Conservation (phyloP, 257 asterid species). For the Ajuga chamaepitys region DNA sequence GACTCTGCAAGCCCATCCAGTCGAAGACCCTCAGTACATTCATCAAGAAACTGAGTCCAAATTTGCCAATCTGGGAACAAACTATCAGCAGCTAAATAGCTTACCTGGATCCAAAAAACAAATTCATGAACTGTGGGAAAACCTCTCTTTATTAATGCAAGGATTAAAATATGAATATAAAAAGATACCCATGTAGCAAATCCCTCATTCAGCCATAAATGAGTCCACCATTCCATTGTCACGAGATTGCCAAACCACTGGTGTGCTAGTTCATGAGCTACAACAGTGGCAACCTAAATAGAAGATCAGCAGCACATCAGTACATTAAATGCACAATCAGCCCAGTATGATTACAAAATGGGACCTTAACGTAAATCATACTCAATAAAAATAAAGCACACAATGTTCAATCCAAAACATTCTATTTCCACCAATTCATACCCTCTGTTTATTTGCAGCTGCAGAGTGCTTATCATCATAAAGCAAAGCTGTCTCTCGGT, state of each 20-base stretch:
- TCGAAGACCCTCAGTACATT: slow-evolving; percentile 80
- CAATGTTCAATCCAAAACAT: background rate
- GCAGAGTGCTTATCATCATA: slow-evolving; percentile 94
- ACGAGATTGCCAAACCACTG: slow-evolving; percentile 99
- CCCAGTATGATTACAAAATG: background rate
- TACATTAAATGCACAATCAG: background rate
- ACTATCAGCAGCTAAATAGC: slow-evolving; percentile 82
- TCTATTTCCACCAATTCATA: slow-evolving; percentile 22
- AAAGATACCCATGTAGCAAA: slow-evolving; percentile 91
- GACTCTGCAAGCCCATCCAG: slow-evolving; percentile 93
- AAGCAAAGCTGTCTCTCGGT: slow-evolving; percentile 86
- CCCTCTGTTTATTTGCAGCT: slow-evolving; percentile 98
- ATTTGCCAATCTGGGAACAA: slow-evolving; percentile 93
- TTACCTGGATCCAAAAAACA: slow-evolving; percentile 50
- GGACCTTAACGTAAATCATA: background rate
- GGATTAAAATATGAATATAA: slow-evolving; percentile 3
- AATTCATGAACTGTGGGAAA: slow-evolving; percentile 2
- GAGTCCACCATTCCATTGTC: slow-evolving; percentile 99
- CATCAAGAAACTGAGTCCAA: slow-evolving; percentile 93
- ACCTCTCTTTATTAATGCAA: background rate
- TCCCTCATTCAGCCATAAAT: slow-evolving; percentile 94
- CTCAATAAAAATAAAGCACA: background rate
- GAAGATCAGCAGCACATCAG: slow-evolving; percentile 12
- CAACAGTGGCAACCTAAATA: slow-evolving; percentile 82
- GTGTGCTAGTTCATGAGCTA: slow-evolving; percentile 96